Base-by-base conservation (phyloP, 495 filamentous ascomycete genomes). In the Rhypophila decipiens region DNA sequence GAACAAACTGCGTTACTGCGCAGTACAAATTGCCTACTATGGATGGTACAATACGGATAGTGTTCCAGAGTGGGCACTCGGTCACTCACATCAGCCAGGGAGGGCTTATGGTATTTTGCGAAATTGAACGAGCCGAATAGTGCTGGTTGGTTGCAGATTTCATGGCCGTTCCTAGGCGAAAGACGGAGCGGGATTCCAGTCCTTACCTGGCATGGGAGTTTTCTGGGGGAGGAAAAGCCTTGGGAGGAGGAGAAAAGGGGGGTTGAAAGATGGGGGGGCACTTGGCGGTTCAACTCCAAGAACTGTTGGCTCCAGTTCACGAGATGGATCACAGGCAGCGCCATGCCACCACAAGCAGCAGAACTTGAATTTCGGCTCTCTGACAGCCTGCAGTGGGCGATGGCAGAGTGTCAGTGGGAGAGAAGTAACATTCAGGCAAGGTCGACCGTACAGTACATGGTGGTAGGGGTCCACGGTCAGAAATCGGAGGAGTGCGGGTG, bases 181-280 rank as follows among this genome's bases (percentile, higher is more conserved):
- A 49, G 36, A 54, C 46, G 51, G 51, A 42, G 51, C 51, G 46
- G 46, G 51, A 49, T 41, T 42, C 41, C 27, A n/a, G n/a, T n/a
- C n/a, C n/a, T n/a, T n/a, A n/a, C n/a, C 29, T 19, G 42, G 36
- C 8, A 27, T 29, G 5, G 19, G 39, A 11, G 24, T 22, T 15
- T n/a, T n/a, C n/a, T n/a, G 17, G 17, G 4, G 40, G 19, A 17
- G 40, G 40, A 29, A 24, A 18, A 22, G 13, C 19, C 19, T 10
- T 22, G 38, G 38, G 13, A 23, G 38, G 13, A 13, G 27, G 27
- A 31, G 27, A 13, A 31, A 31, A n/a, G n/a, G n/a, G n/a, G n/a
- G n/a, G n/a, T n/a, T n/a, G n/a, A n/a, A n/a, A n/a, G n/a, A n/a
- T n/a, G n/a, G n/a, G n/a, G n/a, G n/a, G n/a, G n/a, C n/a, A n/a